A percentile compares a stretch with the other conserved stretches of the same genome.
These are phyloP conservation scores for Colletotrichum simmondsii DNA, from an alignment of 2,329 filamentous ascomycete genomes.

Conservation along the genomic window DNA sequence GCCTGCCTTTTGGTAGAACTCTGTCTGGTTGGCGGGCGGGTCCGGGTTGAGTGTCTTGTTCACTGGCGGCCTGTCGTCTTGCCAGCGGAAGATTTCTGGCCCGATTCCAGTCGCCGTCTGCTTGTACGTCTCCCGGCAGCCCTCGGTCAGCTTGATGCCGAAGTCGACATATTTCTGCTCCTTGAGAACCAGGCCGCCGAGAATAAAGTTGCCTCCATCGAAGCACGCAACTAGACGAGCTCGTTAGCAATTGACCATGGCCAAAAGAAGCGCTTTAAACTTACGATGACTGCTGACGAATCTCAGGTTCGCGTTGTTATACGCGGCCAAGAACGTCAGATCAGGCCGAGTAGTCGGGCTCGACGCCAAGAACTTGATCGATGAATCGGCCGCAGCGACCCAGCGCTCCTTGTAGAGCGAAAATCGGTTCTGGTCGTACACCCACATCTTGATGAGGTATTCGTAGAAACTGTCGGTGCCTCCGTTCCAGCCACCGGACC, in stretches of 20 bases:
- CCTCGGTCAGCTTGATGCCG: conserved; percentile 76
- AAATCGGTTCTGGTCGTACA: conserved; percentile 78
- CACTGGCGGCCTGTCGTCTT: conserved; percentile 49
- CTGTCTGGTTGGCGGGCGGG: conserved; percentile 56
- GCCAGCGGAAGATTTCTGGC: conserved; percentile 77
- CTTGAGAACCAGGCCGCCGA: conserved; percentile 78
- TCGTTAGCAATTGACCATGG: conserved; percentile 41
- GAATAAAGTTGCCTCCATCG: conserved; percentile 85
- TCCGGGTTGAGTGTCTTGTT: conserved; percentile 52
- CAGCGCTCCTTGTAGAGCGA: conserved; percentile 76
- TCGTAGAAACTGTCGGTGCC: conserved; percentile 87
- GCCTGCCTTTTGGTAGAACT: conserved; percentile 74
- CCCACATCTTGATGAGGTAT: conserved; percentile 91
- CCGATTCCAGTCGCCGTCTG: conserved; percentile 78
- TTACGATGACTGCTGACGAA: conserved; percentile 62
- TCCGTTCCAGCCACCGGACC: conserved; percentile 79
- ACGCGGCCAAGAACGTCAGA: conserved; percentile 76
- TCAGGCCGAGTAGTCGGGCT: conserved; percentile 65
- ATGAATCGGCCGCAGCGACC: conserved; percentile 79
- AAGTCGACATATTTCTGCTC: conserved; percentile 76
- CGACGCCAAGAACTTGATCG: conserved; percentile 80
- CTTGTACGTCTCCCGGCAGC: conserved; percentile 80
- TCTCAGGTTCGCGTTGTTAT: conserved; percentile 54
- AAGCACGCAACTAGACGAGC: conserved; percentile 77
- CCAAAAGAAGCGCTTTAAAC: conserved; percentile 39